phyloP scores from a whole-genome alignment of 1,284 basidiomycete genomes.

The Boletus sp. region DNA sequence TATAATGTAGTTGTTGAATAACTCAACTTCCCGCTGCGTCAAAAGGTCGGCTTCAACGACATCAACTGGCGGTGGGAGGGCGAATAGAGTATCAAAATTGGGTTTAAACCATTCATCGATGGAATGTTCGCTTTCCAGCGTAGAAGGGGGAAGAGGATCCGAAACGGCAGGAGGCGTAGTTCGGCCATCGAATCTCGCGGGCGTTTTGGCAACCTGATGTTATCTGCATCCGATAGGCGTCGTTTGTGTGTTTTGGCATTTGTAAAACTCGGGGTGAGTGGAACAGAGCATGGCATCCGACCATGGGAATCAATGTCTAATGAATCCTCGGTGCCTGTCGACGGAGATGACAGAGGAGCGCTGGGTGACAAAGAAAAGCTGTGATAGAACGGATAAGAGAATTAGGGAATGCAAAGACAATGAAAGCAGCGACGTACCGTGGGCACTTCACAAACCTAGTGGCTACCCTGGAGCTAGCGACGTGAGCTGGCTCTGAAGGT shows the following conservation, averaged over 20 bases:
- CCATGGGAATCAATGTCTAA: neutral
- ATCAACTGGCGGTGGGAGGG: slow-evolving; percentile 19
- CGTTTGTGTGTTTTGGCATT: slow-evolving; percentile 26
- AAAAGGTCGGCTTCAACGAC: slow-evolving; percentile 13
- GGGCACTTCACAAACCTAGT: slow-evolving; percentile 6
- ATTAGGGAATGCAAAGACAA: neutral
- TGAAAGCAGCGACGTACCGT: slow-evolving; percentile 3
- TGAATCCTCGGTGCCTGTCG: neutral
- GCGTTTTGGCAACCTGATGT: slow-evolving; percentile 20
- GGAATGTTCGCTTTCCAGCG: slow-evolving; percentile 6
- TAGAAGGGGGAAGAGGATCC: slow-evolving; percentile 26
- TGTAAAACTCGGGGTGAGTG: neutral
- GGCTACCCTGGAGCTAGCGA: rapidly evolving
- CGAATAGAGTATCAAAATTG: slow-evolving; percentile 23
- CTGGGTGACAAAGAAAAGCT: neutral
- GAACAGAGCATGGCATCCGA: neutral
- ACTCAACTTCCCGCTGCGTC: slow-evolving; percentile 19
- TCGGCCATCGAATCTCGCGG: slow-evolving; percentile 17
- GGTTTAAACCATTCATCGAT: slow-evolving; percentile 28
- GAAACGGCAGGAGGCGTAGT: slow-evolving; percentile 26
- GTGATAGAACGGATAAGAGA: no score
- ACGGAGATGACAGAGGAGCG: slow-evolving; percentile 6
- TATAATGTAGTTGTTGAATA: slow-evolving; percentile 20
- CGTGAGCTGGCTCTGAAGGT: neutral
- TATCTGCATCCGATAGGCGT: slow-evolving; percentile 31